Conservation (phyloP, 2,329 filamentous ascomycete species). For the Exophiala oligosperma region DNA sequence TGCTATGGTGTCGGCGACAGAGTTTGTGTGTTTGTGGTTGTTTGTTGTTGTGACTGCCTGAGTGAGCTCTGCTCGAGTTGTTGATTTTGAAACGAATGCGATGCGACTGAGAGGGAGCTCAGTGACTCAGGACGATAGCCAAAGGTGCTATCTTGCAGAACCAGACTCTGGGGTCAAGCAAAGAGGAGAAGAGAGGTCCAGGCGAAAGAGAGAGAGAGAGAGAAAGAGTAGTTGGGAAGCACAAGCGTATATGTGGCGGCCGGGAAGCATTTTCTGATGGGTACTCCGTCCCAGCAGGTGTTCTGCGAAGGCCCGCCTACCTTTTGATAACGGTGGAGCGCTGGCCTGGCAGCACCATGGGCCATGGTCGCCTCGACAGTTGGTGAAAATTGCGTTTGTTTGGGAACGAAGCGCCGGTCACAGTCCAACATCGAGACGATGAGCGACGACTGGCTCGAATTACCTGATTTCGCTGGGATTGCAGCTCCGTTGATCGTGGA, state of each 20-base stretch:
- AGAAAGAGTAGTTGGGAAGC: slow-evolving; percentile 1
- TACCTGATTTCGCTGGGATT: slow-evolving; percentile 15
- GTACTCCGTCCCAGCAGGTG: background rate
- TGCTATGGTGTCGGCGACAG: background rate
- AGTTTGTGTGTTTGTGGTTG: slow-evolving; percentile 1
- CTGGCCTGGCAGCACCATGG: slow-evolving; percentile 9
- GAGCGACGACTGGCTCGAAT: slow-evolving; percentile 11
- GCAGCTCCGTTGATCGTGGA: slow-evolving; percentile 13
- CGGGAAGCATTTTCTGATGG: slow-evolving; percentile 10
- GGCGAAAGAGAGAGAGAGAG: slow-evolving; percentile 8
- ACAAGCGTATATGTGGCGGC: slow-evolving; percentile 22
- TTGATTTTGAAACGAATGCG: slow-evolving; percentile 4
- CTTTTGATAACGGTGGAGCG: slow-evolving; percentile 8
- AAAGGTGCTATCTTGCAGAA: slow-evolving; percentile 16
- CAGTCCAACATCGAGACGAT: slow-evolving; percentile 5
- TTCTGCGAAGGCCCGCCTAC: background rate
- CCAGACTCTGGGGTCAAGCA: background rate
- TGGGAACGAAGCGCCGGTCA: slow-evolving; percentile 14
- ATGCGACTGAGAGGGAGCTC: slow-evolving; percentile 26
- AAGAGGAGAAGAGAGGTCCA: slow-evolving; percentile 27
- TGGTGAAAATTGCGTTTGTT: slow-evolving; percentile 15
- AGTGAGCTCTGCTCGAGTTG: slow-evolving; percentile 21
- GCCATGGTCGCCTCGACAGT: slow-evolving; percentile 6
- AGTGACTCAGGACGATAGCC: slow-evolving; percentile 24
- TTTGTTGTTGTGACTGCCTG: slow-evolving; percentile 6